A percentile compares a stretch with the other conserved stretches of the same genome.
Conservation (phyloP, 225 moss, liverwort and hornwort genomes). For the Pleurozium schreberi region DNA sequence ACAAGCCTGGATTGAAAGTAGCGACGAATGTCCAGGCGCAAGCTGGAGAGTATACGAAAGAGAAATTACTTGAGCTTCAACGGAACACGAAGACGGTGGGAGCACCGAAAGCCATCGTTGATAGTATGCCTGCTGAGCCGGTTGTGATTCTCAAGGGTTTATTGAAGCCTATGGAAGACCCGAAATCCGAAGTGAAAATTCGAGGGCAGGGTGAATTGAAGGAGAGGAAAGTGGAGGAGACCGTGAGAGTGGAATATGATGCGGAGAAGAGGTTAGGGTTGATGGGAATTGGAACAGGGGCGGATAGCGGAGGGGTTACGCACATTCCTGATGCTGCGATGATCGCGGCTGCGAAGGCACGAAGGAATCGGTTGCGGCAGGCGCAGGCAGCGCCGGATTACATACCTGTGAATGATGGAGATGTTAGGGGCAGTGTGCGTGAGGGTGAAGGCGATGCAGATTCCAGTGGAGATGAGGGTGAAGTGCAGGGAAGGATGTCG, state of each 20-base stretch:
- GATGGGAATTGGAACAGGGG: conserved; percentile 94
- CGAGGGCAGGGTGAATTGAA: conserved; percentile 30
- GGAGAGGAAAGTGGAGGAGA: conserved; percentile 35
- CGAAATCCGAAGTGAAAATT: conserved; percentile 16
- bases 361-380: conserved; percentile 78
- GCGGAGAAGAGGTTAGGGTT: conserved; percentile 87
- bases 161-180: conserved; percentile 64
- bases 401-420: conserved; percentile 68
- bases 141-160: conserved; percentile 88
- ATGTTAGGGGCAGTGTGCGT: conserved; percentile 52
- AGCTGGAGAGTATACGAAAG: conserved; percentile 90
- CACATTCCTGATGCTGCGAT: conserved; percentile 95
- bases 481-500: conserved; percentile 80
- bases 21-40: conserved; percentile 78
- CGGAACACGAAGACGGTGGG: conserved; percentile 78
- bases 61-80: conserved; percentile 85
- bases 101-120: conserved; percentile 40
- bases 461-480: conserved; percentile 91
- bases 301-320: conserved; percentile 82
- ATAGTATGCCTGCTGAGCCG: conserved; percentile 57
- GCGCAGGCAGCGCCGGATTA: conserved; percentile 96
- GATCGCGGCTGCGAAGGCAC: conserved; percentile 96
- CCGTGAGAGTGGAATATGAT: conserved; percentile 53
- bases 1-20: conserved; percentile 32
- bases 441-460: conserved; percentile 54